phyloP scores from a whole-genome alignment of 257 asterid genomes.

The Salvia hispanica region DNA sequence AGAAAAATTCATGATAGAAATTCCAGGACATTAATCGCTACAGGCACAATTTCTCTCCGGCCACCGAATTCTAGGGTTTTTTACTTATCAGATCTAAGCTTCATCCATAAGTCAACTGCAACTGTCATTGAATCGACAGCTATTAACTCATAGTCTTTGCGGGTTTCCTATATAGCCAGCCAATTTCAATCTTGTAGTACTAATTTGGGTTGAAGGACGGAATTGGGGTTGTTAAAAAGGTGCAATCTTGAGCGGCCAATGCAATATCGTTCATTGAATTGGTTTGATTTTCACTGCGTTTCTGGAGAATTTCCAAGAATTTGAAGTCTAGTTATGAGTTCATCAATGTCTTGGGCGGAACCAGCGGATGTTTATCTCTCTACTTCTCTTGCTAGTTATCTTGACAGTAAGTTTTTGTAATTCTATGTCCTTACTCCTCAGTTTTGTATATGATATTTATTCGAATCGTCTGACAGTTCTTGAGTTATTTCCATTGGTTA shows the following conservation, averaged over 20 bases:
- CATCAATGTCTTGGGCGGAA: slow-evolving; percentile 90
- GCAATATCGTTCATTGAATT: slow-evolving; percentile 50
- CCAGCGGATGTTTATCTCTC: slow-evolving; percentile 90
- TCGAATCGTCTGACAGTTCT: neutral
- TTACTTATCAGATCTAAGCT: slow-evolving; percentile 48
- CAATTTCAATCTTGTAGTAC: slow-evolving; percentile 14
- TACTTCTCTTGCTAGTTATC: slow-evolving; percentile 96
- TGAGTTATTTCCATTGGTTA: slow-evolving; percentile 21
- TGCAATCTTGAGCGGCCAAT: slow-evolving; percentile 52
- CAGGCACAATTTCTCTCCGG: slow-evolving; percentile 33
- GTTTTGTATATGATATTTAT: neutral
- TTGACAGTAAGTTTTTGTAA: slow-evolving; percentile 65
- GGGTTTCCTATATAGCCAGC: neutral
- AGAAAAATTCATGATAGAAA: too few relatives aligned
- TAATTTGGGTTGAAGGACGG: slow-evolving; percentile 13
- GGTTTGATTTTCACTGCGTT: slow-evolving; percentile 43
- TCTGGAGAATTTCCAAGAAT: slow-evolving; percentile 46
- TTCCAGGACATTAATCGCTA: too few relatives aligned
- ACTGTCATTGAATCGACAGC: slow-evolving; percentile 7
- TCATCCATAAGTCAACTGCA: slow-evolving; percentile 39
- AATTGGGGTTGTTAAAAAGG: slow-evolving; percentile 15
- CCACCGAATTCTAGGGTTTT: slow-evolving; percentile 42
- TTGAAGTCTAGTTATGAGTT: slow-evolving; percentile 41
- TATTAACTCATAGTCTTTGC: slow-evolving; percentile 25
- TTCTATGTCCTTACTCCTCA: neutral